phyloP scores from a whole-genome alignment of 2,329 filamentous ascomycete species.

The Diaporthe citrichinensis region DNA sequence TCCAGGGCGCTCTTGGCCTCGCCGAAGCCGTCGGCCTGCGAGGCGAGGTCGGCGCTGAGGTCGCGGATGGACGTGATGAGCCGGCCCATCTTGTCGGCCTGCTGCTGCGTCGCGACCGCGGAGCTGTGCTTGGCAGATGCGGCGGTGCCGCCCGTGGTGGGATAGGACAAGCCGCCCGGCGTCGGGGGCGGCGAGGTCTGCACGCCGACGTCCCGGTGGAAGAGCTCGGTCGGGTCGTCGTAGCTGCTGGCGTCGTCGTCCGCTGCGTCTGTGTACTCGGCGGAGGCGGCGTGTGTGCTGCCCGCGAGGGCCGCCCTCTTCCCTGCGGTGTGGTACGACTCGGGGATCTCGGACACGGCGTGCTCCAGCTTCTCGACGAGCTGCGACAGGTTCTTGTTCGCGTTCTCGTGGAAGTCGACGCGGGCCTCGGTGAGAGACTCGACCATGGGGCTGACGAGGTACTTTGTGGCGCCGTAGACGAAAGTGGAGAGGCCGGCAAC shows the following conservation, averaged over 20 bases:
- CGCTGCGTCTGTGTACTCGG: conserved; percentile 38
- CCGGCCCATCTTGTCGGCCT: conserved; percentile 58
- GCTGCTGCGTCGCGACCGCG: conserved; percentile 50
- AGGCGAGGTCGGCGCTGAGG: conserved; percentile 59
- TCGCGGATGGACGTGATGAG: conserved; percentile 60
- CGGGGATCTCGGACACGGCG: conserved; percentile 73
- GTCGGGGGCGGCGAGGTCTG: conserved; percentile 75
- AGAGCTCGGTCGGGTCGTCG: conserved; percentile 81
- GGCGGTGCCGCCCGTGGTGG: conserved; percentile 41
- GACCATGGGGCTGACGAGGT: conserved; percentile 75
- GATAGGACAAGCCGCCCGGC: conserved; percentile 48
- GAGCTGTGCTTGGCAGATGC: conserved; percentile 39
- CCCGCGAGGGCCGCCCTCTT: conserved; percentile 43
- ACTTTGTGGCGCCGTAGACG: conserved; percentile 80
- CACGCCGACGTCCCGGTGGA: conserved; percentile 84
- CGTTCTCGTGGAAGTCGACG: conserved; percentile 64
- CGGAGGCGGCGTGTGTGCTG: conserved; percentile 41
- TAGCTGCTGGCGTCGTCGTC: conserved; percentile 61
- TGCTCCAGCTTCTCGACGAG: conserved; percentile 67
- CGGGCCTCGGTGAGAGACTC: conserved; percentile 66
- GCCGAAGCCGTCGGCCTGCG: conserved; percentile 63
- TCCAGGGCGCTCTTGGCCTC: conserved; percentile 68
- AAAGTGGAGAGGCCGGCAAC: conserved; percentile 71
- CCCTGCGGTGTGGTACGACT: conserved; percentile 43
- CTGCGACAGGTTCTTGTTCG: conserved; percentile 59